Conservation (phyloP, 352 stramenopile species). For the Globisporangium iwayamae region DNA sequence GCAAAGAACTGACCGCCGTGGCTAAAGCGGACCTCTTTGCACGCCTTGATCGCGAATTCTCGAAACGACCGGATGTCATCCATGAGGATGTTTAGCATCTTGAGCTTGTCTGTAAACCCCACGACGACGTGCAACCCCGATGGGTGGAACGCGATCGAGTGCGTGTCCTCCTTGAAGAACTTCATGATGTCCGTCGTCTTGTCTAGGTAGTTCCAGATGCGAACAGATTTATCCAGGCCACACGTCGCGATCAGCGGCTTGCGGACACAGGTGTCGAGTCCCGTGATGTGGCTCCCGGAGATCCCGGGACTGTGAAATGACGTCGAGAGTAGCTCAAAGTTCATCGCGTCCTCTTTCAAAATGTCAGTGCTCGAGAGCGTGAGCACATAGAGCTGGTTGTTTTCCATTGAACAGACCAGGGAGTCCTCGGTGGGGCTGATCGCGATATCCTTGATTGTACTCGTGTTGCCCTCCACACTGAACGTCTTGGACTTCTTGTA, state of each 20-base stretch:
- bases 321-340: slow-evolving; percentile 89
- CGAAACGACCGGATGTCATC: slow-evolving; percentile 90
- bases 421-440: slow-evolving; percentile 89
- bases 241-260: slow-evolving; percentile 91
- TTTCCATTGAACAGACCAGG: slow-evolving; percentile 84
- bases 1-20: slow-evolving; percentile 90
- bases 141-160: slow-evolving; percentile 89
- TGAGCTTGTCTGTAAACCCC: slow-evolving; percentile 92
- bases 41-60: slow-evolving; percentile 91
- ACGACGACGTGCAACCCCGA: slow-evolving; percentile 87
- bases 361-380: slow-evolving; percentile 90
- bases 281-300: slow-evolving; percentile 78
- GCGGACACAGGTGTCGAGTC: slow-evolving; percentile 90
- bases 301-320: slow-evolving; percentile 82
- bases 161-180: slow-evolving; percentile 88
- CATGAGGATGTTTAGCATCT: slow-evolving; percentile 94
- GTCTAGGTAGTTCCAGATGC: slow-evolving; percentile 94
- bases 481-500: slow-evolving; percentile 91
- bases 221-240: slow-evolving; percentile 87
- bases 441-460: slow-evolving; percentile 77
- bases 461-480: slow-evolving; percentile 77
- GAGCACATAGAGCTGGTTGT: slow-evolving; percentile 90
- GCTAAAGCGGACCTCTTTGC: slow-evolving; percentile 89
- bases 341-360: slow-evolving; percentile 92
- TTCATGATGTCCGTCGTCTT: slow-evolving; percentile 91